Evolutionary conservation across 2,329 filamentous ascomycete species (phyloP), one percentile per base, ranked within the genome.

Genomic region (Curvularia spicifera): DNA sequence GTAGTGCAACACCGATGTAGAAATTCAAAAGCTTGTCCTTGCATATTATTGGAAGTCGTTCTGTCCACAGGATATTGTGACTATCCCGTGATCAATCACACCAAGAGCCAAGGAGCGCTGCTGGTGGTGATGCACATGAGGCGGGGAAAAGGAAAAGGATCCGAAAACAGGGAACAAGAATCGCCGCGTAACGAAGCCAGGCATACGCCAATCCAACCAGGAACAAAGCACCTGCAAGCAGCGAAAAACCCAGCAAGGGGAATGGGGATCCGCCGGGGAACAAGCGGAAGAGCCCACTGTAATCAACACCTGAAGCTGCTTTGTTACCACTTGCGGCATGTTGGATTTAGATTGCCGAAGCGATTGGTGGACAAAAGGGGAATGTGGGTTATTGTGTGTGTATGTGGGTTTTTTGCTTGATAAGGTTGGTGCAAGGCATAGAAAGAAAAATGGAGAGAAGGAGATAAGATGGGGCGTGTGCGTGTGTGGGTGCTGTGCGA

Each of bases 11-110:
- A 33, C 40, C 20, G 45, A 18, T 33, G 29, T 35, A 48, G 29
- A 48, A 35, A 48, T 48, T 22, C 45, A 48, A 48, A 48, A 48
- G 45, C 29, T 48, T 13, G 22, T 48, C 28, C 24, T 5, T 42
- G 15, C 7, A 37, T 18, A 15, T 26, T 15, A 8, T 28, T 28
- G 26, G 26, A 8, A 7, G 8, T 8, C 8, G 26, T 28, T 28
- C 26, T 8, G 26, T 28, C 5, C 26, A 6, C 26, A 28, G 8
- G 6, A 28, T 28, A 28, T 28, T 4, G 24, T 26, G 24, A 28
- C 26, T 28, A 28, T 28, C 26, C 6, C 6, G 40, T 15, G 40
- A 43, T 43, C 7, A 12, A 26, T n/a, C 2, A n/a, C n/a, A 6
- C 35, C 35, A 37, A 18, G 15, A n/a, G 15, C 2, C 2, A 7